Percentiles rank a stretch among this genome's conserved stretches.
phyloP scores from a whole-genome alignment of 2,329 filamentous ascomycete species.

The Tolypocladium cylindrosporum region DNA sequence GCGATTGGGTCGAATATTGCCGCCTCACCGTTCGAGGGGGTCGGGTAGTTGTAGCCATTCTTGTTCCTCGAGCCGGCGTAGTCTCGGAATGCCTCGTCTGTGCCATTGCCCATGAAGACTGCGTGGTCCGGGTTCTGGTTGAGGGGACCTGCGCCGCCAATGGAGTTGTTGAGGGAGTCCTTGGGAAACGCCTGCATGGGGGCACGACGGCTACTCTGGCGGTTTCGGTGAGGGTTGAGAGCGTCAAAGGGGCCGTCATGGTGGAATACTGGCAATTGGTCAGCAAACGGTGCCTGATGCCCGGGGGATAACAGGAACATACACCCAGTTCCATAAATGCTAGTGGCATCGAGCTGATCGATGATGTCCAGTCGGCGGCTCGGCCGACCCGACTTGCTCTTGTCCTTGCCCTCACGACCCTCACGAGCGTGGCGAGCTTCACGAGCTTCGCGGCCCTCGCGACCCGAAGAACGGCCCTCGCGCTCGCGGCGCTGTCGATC shows the following conservation, averaged over 20 bases:
- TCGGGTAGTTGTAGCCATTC: slow-evolving; percentile 12
- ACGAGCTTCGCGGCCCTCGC: slow-evolving; percentile 27
- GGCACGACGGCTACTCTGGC: slow-evolving; percentile 68
- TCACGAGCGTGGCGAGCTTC: slow-evolving; percentile 29
- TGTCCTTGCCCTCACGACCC: slow-evolving; percentile 26
- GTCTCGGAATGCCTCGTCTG: slow-evolving; percentile 80
- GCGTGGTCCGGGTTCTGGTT: slow-evolving; percentile 76
- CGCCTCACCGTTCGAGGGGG: slow-evolving; percentile 25
- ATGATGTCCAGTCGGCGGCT: slow-evolving; percentile 70
- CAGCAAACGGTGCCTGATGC: neutral
- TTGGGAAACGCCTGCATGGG: slow-evolving; percentile 96
- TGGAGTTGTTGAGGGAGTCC: slow-evolving; percentile 81
- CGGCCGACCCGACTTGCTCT: slow-evolving; percentile 36
- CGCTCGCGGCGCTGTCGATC: slow-evolving; percentile 14
- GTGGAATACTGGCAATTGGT: slow-evolving; percentile 67
- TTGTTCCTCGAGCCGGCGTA: slow-evolving; percentile 40
- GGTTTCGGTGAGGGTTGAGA: slow-evolving; percentile 88
- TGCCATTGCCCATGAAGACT: slow-evolving; percentile 71
- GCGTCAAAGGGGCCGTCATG: slow-evolving; percentile 97
- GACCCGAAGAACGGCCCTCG: slow-evolving; percentile 11
- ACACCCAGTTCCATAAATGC: slow-evolving; percentile 89
- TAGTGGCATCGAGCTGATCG: slow-evolving; percentile 91
- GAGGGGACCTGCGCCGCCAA: slow-evolving; percentile 79
- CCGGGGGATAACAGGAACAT: slow-evolving; percentile 27
- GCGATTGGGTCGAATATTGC: slow-evolving; percentile 58